Evolutionary conservation across 2,329 filamentous ascomycete species (phyloP).

Genomic region (Epichloe scottii): DNA sequence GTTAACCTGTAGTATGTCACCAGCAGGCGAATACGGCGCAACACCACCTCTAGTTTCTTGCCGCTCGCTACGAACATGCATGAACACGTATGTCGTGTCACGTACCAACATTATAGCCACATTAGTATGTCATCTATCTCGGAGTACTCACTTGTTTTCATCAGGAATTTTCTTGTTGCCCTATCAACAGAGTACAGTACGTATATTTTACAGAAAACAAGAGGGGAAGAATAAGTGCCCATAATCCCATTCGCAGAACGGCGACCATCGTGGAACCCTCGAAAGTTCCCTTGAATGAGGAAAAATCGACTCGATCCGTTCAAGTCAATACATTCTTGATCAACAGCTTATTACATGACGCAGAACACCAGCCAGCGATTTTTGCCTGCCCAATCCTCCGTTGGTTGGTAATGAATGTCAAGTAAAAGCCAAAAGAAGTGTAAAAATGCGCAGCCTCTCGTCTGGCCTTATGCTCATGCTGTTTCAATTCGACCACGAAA

Average conservation of each 20-base stretch:
- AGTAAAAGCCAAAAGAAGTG: neutral
- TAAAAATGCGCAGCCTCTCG: neutral
- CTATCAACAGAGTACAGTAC: neutral
- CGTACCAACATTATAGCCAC: no score
- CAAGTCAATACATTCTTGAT: neutral
- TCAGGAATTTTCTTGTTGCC: neutral
- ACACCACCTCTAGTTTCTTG: no score
- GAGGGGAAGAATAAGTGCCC: neutral
- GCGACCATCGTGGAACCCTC: neutral
- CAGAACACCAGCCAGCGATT: neutral
- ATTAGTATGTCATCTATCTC: no score
- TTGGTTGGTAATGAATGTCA: neutral
- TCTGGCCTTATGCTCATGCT: neutral
- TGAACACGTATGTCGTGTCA: no score
- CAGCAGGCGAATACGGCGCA: no score
- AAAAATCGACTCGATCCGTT: neutral
- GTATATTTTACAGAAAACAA: neutral
- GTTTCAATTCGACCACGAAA: neutral
- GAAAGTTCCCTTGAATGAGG: no score
- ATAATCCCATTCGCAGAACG: neutral
- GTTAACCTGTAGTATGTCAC: no score
- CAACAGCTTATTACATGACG: neutral
- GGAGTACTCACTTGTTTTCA: neutral
- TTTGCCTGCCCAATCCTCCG: neutral
- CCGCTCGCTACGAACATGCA: no score